Evolutionary conservation across 805 yeast species (phyloP), one percentile per base, ranked within the genome.

Genomic region (Brettanomyces custersianus): DNA sequence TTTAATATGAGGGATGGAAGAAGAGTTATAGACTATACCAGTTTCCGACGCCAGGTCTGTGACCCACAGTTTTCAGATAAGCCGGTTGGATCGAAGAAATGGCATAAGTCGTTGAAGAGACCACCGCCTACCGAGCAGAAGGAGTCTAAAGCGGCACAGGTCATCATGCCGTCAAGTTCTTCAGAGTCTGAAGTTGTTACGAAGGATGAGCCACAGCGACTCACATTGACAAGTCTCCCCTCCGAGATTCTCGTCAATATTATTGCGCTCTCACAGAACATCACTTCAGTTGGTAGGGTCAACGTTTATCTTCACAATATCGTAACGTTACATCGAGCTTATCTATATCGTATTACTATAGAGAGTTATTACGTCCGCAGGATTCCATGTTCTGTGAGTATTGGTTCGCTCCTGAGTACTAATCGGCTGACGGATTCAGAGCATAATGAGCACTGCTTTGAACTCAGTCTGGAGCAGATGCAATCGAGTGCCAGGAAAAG

Each of bases 241-340:
- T 37, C 39, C 8, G 47, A 45, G 16, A 30, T 45, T 7, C 28
- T 43, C 4, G 34, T 45, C 7, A 35, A 39, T 15, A 37, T 45
- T 12, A 11, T 45, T 10, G 35, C 48, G 5, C 31, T 36, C 12
- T 40, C 41, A 5, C 19, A 31, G 7, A 41, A 45, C 18, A 35
- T 44, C 9, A 15, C 28, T 4, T 33, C 33, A 25, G 18, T 45
- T 8, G 7, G 29, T 13, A 20, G 31, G 18, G 20, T 34, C 11
- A 35, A 38, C 17, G 34, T 25, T 18, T 37, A 24, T 37, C 39
- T 45, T 28, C 9, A 41, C 15, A 20, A 34, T 2, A 44, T 45
- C 17, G 39, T 45, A 10, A 20, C 22, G 4, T 20, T 30, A 13
- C 44, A 45, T 29, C n/a, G 21, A 2, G 21, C 12, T 5, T 10